Conservation (phyloP, 163 green algal species). For the Chlorella variabilis region DNA sequence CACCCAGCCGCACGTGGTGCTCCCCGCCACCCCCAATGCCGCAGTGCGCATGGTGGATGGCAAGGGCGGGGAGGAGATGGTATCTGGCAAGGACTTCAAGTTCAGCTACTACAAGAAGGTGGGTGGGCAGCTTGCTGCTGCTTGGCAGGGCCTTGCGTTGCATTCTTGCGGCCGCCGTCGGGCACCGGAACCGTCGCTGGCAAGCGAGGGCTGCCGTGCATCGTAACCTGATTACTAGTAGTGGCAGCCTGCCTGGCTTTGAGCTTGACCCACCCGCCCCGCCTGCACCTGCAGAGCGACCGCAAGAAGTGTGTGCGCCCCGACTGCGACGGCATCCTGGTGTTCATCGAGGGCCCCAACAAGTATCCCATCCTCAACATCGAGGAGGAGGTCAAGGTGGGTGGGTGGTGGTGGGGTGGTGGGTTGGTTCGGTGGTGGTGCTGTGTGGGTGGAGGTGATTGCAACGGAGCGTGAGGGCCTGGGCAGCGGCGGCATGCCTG, state of each 20-base stretch:
- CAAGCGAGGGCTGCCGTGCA: too few relatives aligned
- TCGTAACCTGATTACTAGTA: too few relatives aligned
- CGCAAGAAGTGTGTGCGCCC: constrained; percentile 25
- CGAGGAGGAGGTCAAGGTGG: constrained; percentile 11
- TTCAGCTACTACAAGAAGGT: constrained; percentile 20
- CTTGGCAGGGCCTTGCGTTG: too few relatives aligned
- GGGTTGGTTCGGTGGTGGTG: too few relatives aligned
- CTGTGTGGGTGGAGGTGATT: too few relatives aligned
- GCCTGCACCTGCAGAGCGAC: neutral
- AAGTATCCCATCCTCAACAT: constrained; percentile 29
- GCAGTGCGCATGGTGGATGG: constrained; percentile 29
- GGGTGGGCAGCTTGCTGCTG: neutral
- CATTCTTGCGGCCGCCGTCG: too few relatives aligned
- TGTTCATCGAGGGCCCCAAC: constrained; percentile 21
- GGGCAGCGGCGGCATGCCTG: too few relatives aligned
- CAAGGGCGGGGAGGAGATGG: constrained; percentile 4
- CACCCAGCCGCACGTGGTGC: neutral
- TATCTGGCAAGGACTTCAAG: constrained; percentile 27
- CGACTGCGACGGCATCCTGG: neutral
- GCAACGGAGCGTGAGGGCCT: too few relatives aligned
- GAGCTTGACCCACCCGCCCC: neutral
- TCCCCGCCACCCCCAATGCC: too few relatives aligned
- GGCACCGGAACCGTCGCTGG: too few relatives aligned
- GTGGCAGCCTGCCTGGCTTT: too few relatives aligned
- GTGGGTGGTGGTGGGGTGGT: too few relatives aligned